Evolutionary conservation across 2,329 filamentous ascomycete genomes (phyloP).

Genomic region (Bertia moriformis): DNA sequence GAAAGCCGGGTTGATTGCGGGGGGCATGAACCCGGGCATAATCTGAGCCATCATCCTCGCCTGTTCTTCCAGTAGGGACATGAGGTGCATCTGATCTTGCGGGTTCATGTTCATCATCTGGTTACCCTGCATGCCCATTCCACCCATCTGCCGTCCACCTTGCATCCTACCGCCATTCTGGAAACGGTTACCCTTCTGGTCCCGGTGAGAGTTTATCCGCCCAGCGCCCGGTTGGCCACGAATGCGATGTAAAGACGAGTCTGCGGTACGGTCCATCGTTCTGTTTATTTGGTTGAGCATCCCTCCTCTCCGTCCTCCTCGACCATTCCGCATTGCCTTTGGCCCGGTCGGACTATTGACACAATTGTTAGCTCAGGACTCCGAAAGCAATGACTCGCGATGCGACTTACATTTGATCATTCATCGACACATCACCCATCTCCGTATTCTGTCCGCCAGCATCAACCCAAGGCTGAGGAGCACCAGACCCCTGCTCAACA

Average conservation of each 20-base stretch:
- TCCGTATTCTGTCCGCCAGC: too few species aligned
- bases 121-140: conserved; percentile 27
- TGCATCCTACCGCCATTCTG: conserved; percentile 31
- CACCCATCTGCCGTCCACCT: conserved; percentile 30
- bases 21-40: neutral
- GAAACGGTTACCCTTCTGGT: conserved; percentile 25
- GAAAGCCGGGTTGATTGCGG: neutral
- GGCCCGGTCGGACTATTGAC: conserved; percentile 70
- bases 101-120: conserved; percentile 39
- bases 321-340: conserved; percentile 77
- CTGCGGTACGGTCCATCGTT: conserved; percentile 63
- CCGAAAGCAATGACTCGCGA: conserved; percentile 7
- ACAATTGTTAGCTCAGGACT: conserved; percentile 12
- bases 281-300: conserved; percentile 77
- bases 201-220: conserved; percentile 65
- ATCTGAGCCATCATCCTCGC: conserved; percentile 73
- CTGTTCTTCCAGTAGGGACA: conserved; percentile 72
- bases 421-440: conserved; percentile 46
- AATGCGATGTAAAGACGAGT: conserved; percentile 68
- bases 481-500: conserved; percentile 31
- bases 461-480: too few species aligned
- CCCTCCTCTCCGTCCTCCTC: conserved; percentile 57
- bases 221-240: conserved; percentile 59
- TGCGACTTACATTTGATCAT: conserved; percentile 28
- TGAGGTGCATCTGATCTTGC: conserved; percentile 60